Evolutionary conservation across 2,329 filamentous ascomycete genomes (phyloP).

Genomic region (Graphilbum sp.): DNA sequence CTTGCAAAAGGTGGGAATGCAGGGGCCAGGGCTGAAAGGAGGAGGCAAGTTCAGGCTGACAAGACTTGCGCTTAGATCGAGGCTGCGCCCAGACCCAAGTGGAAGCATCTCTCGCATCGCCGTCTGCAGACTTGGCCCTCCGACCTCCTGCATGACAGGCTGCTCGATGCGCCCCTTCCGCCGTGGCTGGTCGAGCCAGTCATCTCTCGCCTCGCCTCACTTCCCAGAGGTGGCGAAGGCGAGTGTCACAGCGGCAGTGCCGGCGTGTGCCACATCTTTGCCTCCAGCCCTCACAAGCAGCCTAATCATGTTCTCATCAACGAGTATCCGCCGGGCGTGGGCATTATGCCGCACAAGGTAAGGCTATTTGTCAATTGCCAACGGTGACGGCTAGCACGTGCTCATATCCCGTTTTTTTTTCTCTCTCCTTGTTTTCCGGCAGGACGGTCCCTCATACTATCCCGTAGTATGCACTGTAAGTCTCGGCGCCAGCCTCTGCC

Average conservation of each 20-base stretch:
- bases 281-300: conserved; percentile 50
- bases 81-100: conserved; percentile 55
- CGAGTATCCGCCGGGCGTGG: conserved; percentile 72
- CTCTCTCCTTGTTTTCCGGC: neutral
- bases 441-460: conserved; percentile 72
- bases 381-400: too few relatives aligned
- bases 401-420: too few relatives aligned
- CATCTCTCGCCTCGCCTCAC: conserved; percentile 40
- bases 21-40: neutral
- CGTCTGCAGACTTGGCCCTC: conserved; percentile 86
- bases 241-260: neutral
- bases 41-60: neutral
- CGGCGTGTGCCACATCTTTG: conserved; percentile 24
- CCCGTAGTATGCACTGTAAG: conserved; percentile 84
- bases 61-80: conserved; percentile 24
- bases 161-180: conserved; percentile 61
- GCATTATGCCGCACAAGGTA: conserved; percentile 89
- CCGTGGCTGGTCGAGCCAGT: conserved; percentile 58
- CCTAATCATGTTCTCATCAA: conserved; percentile 93
- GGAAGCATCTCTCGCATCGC: conserved; percentile 78
- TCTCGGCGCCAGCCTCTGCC: conserved; percentile 58
- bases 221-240: conserved; percentile 10
- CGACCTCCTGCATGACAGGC: conserved; percentile 58
- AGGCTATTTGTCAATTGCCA: too few relatives aligned
- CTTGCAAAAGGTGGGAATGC: conserved; percentile 58